phyloP scores from a whole-genome alignment of 2,329 filamentous ascomycete species.

The Cercospora sp. region DNA sequence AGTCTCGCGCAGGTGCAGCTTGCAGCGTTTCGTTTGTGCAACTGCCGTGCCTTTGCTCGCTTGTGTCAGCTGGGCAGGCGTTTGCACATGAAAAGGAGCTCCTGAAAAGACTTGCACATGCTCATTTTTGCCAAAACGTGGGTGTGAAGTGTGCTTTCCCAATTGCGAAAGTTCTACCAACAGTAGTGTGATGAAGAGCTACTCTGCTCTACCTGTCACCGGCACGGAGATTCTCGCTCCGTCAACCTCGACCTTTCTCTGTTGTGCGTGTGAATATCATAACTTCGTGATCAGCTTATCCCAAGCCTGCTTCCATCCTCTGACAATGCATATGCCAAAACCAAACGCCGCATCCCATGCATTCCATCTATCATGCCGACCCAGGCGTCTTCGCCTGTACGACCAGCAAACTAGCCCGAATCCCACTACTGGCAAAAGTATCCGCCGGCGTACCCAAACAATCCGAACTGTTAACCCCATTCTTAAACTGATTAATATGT shows the following conservation, averaged over 20 bases:
- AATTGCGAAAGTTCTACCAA: not conserved
- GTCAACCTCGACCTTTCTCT: not conserved
- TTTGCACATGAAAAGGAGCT: constrained; percentile 2
- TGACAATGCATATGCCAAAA: constrained; percentile 2
- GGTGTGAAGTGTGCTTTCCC: not conserved
- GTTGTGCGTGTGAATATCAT: not conserved
- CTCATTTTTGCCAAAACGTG: not conserved
- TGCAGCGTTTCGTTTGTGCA: not conserved
- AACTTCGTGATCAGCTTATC: not conserved
- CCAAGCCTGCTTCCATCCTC: not conserved
- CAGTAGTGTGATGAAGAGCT: not conserved
- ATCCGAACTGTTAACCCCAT: constrained; percentile 36
- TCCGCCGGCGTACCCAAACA: constrained; percentile 63
- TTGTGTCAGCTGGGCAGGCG: not conserved
- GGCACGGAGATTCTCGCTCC: not conserved
- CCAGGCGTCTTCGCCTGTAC: constrained; percentile 58
- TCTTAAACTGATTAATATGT: constrained; percentile 41
- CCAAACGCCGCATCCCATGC: not conserved
- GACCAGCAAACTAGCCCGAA: constrained; percentile 69
- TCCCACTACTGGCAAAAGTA: constrained; percentile 57
- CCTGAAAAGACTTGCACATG: not conserved
- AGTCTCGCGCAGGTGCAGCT: not conserved
- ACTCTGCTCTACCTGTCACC: not conserved
- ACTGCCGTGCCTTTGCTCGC: not conserved
- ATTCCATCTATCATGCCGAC: constrained; percentile 9